A percentile compares a stretch with the other conserved stretches of the same genome.
phyloP scores from a whole-genome alignment of 2,329 filamentous ascomycete species.

The Fusarium cyanostomum region DNA sequence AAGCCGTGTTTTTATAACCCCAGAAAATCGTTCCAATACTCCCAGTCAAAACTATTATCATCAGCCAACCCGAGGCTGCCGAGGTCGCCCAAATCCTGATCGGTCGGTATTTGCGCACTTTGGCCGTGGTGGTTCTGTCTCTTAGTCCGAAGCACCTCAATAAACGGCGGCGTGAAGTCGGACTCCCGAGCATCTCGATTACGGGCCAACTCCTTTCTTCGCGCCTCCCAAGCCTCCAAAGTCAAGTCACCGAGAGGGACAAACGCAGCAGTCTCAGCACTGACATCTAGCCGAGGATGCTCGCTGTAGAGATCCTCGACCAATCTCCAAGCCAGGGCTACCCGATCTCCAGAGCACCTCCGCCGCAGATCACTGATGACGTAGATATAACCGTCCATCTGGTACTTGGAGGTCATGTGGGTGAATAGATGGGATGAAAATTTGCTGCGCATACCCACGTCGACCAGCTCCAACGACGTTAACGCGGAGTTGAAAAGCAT shows the following conservation, averaged over 20 bases:
- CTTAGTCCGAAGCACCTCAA: constrained; percentile 17
- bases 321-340: constrained; percentile 42
- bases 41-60: constrained; percentile 26
- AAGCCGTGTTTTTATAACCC: constrained; percentile 10
- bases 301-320: constrained; percentile 39
- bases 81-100: neutral
- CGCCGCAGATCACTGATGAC: constrained; percentile 44
- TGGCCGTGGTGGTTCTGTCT: neutral
- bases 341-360: constrained; percentile 21
- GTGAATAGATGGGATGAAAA: constrained; percentile 44
- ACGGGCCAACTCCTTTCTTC: constrained; percentile 4
- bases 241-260: constrained; percentile 22
- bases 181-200: neutral
- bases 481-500: constrained; percentile 40
- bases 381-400: constrained; percentile 47
- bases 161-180: constrained; percentile 8
- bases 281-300: constrained; percentile 28
- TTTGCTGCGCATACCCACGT: constrained; percentile 34
- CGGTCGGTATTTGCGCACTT: neutral
- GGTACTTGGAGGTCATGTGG: constrained; percentile 39
- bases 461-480: constrained; percentile 36
- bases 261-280: constrained; percentile 7
- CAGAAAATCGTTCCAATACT: constrained; percentile 34
- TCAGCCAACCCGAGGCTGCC: constrained; percentile 7
- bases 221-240: constrained; percentile 37